Evolutionary conservation across 805 yeast genomes (phyloP).

Genomic region (Yarrowia osloensis): DNA sequence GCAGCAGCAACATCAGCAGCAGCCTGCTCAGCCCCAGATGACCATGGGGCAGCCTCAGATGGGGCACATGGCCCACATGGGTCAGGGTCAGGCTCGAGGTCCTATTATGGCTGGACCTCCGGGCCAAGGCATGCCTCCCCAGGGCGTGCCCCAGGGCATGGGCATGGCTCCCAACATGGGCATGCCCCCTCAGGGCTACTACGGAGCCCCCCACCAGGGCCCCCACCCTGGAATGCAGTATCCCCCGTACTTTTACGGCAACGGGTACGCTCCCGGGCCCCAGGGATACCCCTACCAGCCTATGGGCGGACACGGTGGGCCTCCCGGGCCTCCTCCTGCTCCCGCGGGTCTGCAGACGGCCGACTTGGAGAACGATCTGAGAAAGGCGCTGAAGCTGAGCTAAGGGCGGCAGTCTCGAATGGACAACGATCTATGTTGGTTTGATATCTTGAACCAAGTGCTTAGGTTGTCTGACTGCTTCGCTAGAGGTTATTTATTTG

Average conservation of each 20-base stretch:
- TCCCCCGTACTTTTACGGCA: slow-evolving; percentile 17
- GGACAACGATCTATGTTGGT: background rate
- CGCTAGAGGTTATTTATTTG: slow-evolving; percentile 3
- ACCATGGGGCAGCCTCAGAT: background rate
- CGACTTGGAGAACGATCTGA: slow-evolving; percentile 14
- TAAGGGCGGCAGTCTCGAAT: background rate
- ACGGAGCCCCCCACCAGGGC: background rate
- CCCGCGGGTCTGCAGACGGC: background rate
- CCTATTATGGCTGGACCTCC: slow-evolving; percentile 24
- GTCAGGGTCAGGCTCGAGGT: background rate
- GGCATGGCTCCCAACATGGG: background rate
- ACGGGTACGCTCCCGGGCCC: background rate
- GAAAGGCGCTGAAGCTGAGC: slow-evolving; percentile 28
- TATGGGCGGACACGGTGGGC: background rate
- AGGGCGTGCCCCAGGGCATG: background rate
- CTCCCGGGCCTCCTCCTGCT: slow-evolving; percentile 5
- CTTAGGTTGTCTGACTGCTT: background rate
- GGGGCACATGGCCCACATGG: background rate
- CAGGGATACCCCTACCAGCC: slow-evolving; percentile 1
- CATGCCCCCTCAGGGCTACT: slow-evolving; percentile 2
- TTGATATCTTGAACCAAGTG: too few relatives aligned
- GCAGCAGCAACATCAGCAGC: background rate
- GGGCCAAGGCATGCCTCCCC: slow-evolving; percentile 12
- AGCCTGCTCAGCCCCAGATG: background rate
- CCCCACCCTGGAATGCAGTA: slow-evolving; percentile 2